A percentile compares a stretch with the other conserved stretches of the same genome.
phyloP scores from a whole-genome alignment of 192 early-diverging fungal species.

The Podila epicladia region DNA sequence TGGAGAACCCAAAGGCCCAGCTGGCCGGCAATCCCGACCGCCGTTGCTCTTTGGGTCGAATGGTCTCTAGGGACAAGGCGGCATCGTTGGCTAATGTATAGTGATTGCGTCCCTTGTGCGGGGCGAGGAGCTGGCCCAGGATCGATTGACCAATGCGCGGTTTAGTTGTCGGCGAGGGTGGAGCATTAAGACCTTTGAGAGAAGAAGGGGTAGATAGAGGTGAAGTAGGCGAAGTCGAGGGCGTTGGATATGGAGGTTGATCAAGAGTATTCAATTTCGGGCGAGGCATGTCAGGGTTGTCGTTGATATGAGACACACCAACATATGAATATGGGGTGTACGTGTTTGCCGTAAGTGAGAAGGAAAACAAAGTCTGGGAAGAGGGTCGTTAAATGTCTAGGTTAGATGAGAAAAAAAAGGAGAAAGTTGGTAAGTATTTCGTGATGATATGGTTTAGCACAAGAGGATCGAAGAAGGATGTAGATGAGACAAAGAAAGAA shows the following conservation, averaged over 20 bases:
- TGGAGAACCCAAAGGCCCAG: conserved; percentile 25
- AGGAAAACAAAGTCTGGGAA: no score
- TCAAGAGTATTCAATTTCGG: conserved; percentile 22
- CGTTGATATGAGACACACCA: no score
- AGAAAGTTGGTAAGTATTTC: neutral
- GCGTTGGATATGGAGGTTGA: conserved; percentile 28
- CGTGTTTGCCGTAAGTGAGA: no score
- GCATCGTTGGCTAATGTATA: conserved; percentile 19
- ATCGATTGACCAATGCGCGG: conserved; percentile 32
- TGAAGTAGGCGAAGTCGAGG: conserved; percentile 28
- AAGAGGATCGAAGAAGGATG: neutral
- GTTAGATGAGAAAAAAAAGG: neutral
- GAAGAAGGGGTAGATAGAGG: conserved; percentile 3
- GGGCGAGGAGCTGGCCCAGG: conserved; percentile 34
- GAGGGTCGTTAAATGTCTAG: neutral
- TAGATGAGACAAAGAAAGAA: neutral
- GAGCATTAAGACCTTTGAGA: neutral
- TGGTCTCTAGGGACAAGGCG: conserved; percentile 28
- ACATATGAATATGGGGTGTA: no score
- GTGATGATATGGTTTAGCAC: no score
- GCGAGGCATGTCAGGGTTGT: neutral
- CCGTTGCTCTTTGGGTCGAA: conserved; percentile 41
- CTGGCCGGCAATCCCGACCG: conserved; percentile 28
- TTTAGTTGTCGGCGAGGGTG: conserved; percentile 8
- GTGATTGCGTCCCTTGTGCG: conserved; percentile 26